These are phyloP conservation scores for Claviceps capensis DNA, from an alignment of 2,329 filamentous ascomycete genomes.

Conservation along the genomic window DNA sequence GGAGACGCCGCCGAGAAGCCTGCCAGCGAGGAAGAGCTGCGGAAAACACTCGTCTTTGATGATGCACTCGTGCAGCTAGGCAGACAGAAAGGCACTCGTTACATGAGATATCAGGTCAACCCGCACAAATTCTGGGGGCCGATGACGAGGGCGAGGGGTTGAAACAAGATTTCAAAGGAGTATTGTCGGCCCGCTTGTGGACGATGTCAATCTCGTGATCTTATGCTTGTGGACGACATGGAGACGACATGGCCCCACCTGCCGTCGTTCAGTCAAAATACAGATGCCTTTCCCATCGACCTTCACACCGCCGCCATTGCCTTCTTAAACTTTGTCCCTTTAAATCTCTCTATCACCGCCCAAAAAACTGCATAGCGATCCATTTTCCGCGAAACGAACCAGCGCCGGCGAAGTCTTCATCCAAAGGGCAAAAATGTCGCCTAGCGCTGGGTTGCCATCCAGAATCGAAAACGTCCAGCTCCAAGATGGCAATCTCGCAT, in stretches of 20 bases:
- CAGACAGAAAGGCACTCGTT: constrained; percentile 49
- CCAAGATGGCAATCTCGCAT: constrained; percentile 14
- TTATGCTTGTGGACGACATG: neutral
- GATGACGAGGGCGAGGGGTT: constrained; percentile 42
- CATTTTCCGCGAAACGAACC: neutral
- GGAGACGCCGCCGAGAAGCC: constrained; percentile 10
- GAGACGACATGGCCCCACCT: neutral
- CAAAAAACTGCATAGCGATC: neutral
- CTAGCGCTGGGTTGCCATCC: neutral
- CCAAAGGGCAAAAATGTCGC: neutral
- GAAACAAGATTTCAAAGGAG: neutral
- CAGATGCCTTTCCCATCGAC: neutral
- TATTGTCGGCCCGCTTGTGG: neutral
- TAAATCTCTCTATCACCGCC: too few species aligned
- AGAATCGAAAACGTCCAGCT: constrained; percentile 11
- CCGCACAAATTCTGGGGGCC: constrained; percentile 91
- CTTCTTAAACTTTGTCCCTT: neutral
- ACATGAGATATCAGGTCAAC: constrained; percentile 82
- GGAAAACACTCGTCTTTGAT: constrained; percentile 58
- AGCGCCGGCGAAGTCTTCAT: neutral
- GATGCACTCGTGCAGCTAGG: constrained; percentile 65
- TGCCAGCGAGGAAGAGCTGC: constrained; percentile 25
- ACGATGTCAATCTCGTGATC: neutral
- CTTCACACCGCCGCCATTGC: neutral
- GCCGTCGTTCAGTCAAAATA: neutral